Evolutionary conservation across 2,329 filamentous ascomycete species (phyloP).

Genomic region (Akanthomyces uredinophilus): DNA sequence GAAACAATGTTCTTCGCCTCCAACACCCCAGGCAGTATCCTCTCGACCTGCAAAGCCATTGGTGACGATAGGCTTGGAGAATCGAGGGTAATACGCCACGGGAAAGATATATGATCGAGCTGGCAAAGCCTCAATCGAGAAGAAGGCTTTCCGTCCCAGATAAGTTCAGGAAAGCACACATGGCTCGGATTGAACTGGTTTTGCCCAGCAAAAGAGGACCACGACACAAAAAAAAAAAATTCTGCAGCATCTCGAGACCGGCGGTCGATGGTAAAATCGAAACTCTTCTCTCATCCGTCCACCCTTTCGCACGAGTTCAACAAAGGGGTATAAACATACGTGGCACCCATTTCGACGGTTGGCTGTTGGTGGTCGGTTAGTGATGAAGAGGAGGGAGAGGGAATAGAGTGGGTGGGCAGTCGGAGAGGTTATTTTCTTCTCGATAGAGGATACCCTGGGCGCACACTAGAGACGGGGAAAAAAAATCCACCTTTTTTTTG

Average conservation of each 20-base stretch:
- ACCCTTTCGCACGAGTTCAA: slow-evolving; percentile 29
- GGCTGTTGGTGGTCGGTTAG: slow-evolving; percentile 35
- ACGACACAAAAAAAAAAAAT: slow-evolving; percentile 51
- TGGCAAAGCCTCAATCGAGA: slow-evolving; percentile 43
- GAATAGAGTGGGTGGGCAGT: neutral
- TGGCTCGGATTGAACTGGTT: slow-evolving; percentile 19
- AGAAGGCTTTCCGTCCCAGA: neutral
- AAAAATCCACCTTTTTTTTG: slow-evolving; percentile 18
- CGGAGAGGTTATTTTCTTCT: slow-evolving; percentile 6
- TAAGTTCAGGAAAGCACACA: neutral
- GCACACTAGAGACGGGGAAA: neutral
- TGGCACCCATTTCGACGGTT: slow-evolving; percentile 41
- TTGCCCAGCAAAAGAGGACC: slow-evolving; percentile 72
- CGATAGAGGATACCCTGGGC: neutral
- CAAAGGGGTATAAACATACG: slow-evolving; percentile 46
- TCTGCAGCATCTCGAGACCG: slow-evolving; percentile 38
- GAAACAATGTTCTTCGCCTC: slow-evolving; percentile 47
- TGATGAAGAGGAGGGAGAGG: slow-evolving; percentile 26
- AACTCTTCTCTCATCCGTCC: slow-evolving; percentile 21
- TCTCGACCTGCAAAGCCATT: slow-evolving; percentile 38
- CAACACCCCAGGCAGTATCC: slow-evolving; percentile 12
- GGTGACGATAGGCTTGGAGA: slow-evolving; percentile 36
- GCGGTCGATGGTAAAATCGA: slow-evolving; percentile 17
- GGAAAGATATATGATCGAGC: slow-evolving; percentile 65
- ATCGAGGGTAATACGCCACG: slow-evolving; percentile 51